Conservation (phyloP, 2,329 filamentous ascomycete species). For the Penicillium sp. region DNA sequence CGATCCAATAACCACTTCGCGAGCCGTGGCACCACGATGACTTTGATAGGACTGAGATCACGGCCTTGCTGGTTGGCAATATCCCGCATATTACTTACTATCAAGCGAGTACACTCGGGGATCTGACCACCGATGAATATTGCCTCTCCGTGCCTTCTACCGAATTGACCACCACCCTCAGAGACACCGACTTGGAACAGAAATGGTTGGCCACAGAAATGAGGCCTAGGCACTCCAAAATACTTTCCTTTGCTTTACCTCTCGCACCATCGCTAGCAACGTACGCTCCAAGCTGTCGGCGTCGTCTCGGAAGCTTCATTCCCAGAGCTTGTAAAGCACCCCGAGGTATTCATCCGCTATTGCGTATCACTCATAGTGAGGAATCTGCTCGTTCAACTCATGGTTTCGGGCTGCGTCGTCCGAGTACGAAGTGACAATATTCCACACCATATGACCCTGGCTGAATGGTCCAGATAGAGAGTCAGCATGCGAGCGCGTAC, state of each 20-base stretch:
- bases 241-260: slow-evolving; percentile 28
- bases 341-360: slow-evolving; percentile 40
- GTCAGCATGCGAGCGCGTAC: slow-evolving; percentile 45
- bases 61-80: slow-evolving; percentile 30
- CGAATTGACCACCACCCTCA: slow-evolving; percentile 35
- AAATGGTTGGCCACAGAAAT: slow-evolving; percentile 32
- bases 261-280: slow-evolving; percentile 8
- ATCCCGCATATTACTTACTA: slow-evolving; percentile 33
- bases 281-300: slow-evolving; percentile 14
- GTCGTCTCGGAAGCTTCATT: slow-evolving; percentile 41
- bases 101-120: slow-evolving; percentile 27
- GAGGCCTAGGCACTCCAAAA: slow-evolving; percentile 25
- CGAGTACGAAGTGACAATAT: slow-evolving; percentile 41
- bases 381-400: slow-evolving; percentile 33
- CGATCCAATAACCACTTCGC: slow-evolving; percentile 4
- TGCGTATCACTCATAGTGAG: slow-evolving; percentile 40
- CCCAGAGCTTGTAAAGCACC: slow-evolving; percentile 41
- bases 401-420: slow-evolving; percentile 38
- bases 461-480: slow-evolving; percentile 47
- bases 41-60: slow-evolving; percentile 17
- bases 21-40: slow-evolving; percentile 13
- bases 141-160: slow-evolving; percentile 32
- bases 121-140: slow-evolving; percentile 38
- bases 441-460: slow-evolving; percentile 43
- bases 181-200: slow-evolving; percentile 39